Conservation (phyloP, 2,329 filamentous ascomycete species). For the Colletotrichum gigasporum region DNA sequence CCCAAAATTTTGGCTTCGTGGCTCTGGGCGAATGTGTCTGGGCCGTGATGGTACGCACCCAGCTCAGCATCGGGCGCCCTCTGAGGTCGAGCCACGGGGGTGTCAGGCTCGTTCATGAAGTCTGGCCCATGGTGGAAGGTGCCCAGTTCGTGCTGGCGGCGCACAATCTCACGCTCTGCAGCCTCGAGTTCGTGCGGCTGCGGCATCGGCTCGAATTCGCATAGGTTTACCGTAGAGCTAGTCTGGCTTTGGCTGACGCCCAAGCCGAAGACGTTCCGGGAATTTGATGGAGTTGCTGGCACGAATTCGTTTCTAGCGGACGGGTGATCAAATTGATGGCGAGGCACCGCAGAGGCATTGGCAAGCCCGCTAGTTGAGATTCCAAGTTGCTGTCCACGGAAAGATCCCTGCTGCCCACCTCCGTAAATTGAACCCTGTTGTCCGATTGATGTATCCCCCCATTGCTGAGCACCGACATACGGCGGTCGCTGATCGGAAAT, state of each 20-base stretch:
- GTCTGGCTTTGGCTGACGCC: conserved; percentile 10
- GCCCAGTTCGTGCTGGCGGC: conserved; percentile 27
- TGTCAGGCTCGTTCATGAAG: background rate
- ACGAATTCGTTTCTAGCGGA: conserved; percentile 17
- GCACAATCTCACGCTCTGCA: conserved; percentile 21
- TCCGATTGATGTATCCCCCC: no score
- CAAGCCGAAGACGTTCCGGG: background rate
- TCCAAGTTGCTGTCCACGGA: no score
- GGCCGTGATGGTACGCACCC: background rate
- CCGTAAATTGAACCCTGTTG: no score
- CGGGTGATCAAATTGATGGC: conserved; percentile 26
- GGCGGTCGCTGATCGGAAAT: no score
- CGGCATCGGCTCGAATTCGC: conserved; percentile 21
- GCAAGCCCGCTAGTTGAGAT: background rate
- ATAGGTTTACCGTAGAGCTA: conserved; percentile 22
- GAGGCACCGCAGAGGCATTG: background rate
- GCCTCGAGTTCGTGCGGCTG: conserved; percentile 24
- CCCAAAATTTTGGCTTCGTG: background rate
- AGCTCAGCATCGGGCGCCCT: background rate
- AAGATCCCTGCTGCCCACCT: no score
- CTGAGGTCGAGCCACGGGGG: no score
- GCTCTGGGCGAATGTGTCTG: background rate
- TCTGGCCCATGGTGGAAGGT: conserved; percentile 25
- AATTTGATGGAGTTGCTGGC: conserved; percentile 4
- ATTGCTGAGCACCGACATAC: no score